Base-by-base conservation (phyloP, 2,329 filamentous ascomycete species). In the Phoma herbarum region DNA sequence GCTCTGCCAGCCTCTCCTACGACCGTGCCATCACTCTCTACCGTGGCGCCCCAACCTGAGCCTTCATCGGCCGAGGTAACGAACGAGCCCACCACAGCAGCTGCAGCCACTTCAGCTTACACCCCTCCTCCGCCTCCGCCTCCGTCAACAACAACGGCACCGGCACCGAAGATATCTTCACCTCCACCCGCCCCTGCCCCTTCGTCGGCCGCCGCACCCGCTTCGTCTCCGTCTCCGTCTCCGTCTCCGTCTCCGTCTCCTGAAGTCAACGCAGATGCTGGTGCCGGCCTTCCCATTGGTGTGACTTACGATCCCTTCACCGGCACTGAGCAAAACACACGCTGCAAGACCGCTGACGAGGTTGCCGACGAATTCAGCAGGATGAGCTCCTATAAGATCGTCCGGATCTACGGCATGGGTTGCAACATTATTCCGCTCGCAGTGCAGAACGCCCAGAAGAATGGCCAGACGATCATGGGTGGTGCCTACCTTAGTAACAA, bases 401-500 rank as follows among this genome's bases (percentile, higher is more conserved):
- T 96, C 53, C 90, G 93, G 49, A 85, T 91, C 71, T 96, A 96
- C 72, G 92, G 92, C 51, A 86, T 87, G 57, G 91, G 93, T 75
- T 96, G 92, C 76, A 80, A 91, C 69, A 90, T 93, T 74, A 84
- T 92, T 37, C 75, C 82, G 2, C 85, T 82, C 14, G 85, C 90
- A 18, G 79, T 90, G 29, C 77, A 82, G 11, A 88, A 88, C 9
- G 89, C 88, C 35, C 86, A 86, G 67, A 76, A 82, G n/a, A 83
- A 86, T 67, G 84, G 83, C 46, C 84, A 91, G 74, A 88, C 88
- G 75, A 79, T 96, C 29, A 90, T 96, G 76, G 83, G 89, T 12
- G 93, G 92, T 52, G 83, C 95, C 59, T 94, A 85, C 77, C 81
- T 91, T 63, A 83, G 91, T 57, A 74, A 83, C 8, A 56, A 57